Conservation (phyloP, 768 basidiomycete genomes). For the Macrocybe gigantea region DNA sequence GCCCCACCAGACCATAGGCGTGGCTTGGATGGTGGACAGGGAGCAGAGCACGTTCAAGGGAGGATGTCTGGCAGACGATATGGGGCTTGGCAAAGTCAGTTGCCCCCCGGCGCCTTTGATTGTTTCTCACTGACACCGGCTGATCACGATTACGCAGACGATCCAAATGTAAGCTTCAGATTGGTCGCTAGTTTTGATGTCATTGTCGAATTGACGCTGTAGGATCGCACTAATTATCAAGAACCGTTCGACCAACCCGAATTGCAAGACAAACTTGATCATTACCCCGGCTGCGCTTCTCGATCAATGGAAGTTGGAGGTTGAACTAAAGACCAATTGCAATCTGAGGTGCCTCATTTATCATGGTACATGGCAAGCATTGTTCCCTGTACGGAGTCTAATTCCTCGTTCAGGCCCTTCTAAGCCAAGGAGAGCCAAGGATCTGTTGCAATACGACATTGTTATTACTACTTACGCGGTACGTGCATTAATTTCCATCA, state of each 20-base stretch:
- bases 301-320: conserved; percentile 60
- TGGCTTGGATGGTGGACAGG: conserved; percentile 56
- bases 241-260: conserved; percentile 44
- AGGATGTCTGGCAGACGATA: conserved; percentile 47
- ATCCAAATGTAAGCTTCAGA: conserved; percentile 35
- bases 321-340: conserved; percentile 49
- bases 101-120: conserved; percentile 2
- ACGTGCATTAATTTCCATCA: conserved; percentile 5
- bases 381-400: not conserved
- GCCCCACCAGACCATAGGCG: conserved; percentile 64
- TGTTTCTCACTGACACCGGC: not conserved
- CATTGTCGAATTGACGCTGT: conserved; percentile 1
- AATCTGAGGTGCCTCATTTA: conserved; percentile 51
- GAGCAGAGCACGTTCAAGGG: conserved; percentile 36
- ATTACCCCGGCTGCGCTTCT: conserved; percentile 62
- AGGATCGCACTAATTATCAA: conserved; percentile 57
- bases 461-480: conserved; percentile 54
- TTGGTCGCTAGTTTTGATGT: not conserved
- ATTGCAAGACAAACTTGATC: conserved; percentile 61
- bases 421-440: conserved; percentile 38
- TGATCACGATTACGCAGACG: conserved; percentile 25
- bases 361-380: conserved; percentile 36
- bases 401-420: conserved; percentile 29
- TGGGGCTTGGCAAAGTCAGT: conserved; percentile 56
- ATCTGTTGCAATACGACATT: conserved; percentile 54